These are phyloP conservation scores for Pichia phayaonensis DNA, from an alignment of 805 yeast species.

Conservation along the genomic window DNA sequence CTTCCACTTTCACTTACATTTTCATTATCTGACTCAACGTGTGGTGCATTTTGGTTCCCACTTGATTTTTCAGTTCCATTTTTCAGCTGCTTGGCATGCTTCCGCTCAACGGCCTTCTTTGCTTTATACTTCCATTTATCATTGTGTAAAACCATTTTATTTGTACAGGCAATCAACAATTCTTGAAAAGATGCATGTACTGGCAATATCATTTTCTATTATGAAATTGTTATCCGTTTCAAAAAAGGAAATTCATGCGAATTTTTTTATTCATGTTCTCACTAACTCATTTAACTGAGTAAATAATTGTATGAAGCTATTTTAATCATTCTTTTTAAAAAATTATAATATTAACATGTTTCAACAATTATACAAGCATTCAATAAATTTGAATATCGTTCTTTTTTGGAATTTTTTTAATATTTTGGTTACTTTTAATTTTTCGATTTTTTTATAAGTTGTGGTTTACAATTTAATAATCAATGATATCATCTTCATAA, in stretches of 20 bases:
- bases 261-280: no score
- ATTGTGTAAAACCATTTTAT: constrained; percentile 42
- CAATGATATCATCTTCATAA: background rate
- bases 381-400: background rate
- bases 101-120: constrained; percentile 32
- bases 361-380: background rate
- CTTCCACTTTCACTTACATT: background rate
- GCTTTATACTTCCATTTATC: constrained; percentile 46
- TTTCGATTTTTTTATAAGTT: background rate
- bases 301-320: background rate
- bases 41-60: background rate
- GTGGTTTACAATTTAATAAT: background rate
- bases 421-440: background rate
- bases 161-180: no score
- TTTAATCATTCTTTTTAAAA: background rate
- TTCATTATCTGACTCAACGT: background rate
- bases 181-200: no score
- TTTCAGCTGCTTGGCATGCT: constrained; percentile 30
- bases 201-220: background rate
- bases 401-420: background rate
- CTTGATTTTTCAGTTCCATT: constrained; percentile 3
- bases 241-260: background rate
- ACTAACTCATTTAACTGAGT: no score
- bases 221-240: background rate
- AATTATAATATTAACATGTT: background rate